A percentile compares a stretch with the other conserved stretches of the same genome.
phyloP scores from a whole-genome alignment of 345 rosid genomes.

The Eucalyptus leucophloia region DNA sequence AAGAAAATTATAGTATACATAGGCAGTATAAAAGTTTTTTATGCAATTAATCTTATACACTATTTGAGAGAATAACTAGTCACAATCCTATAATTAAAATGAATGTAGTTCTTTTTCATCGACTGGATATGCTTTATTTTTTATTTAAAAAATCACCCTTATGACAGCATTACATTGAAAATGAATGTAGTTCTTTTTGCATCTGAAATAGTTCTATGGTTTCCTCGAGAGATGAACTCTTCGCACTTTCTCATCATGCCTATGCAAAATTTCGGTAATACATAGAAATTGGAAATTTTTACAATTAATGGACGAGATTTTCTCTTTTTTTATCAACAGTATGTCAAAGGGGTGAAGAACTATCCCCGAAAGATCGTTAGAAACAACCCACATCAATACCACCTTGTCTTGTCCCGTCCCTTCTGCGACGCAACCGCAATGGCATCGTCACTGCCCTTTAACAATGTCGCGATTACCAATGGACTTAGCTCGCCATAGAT shows the following conservation, averaged over 20 bases:
- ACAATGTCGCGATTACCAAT: not conserved
- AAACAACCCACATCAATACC: not conserved
- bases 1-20: not conserved
- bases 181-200: not conserved
- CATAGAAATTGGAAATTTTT: not conserved
- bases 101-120: not conserved
- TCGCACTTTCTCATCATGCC: not conserved
- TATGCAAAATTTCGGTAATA: not conserved
- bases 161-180: not conserved
- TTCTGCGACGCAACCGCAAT: rapidly evolving
- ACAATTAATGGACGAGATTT: not conserved
- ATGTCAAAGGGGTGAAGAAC: not conserved
- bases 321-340: not conserved
- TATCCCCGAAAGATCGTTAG: not conserved
- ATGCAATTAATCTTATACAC: not conserved
- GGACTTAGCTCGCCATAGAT: not conserved
- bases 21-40: not conserved
- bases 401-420: not conserved
- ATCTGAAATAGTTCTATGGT: not conserved
- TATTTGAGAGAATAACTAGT: not conserved
- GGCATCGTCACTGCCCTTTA: not conserved
- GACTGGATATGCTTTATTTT: not conserved
- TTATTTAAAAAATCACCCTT: not conserved
- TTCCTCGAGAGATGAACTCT: not conserved
- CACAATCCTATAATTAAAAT: not conserved